phyloP scores from a whole-genome alignment of 2,329 filamentous ascomycete species.

The Pseudogymnoascus sp. region DNA sequence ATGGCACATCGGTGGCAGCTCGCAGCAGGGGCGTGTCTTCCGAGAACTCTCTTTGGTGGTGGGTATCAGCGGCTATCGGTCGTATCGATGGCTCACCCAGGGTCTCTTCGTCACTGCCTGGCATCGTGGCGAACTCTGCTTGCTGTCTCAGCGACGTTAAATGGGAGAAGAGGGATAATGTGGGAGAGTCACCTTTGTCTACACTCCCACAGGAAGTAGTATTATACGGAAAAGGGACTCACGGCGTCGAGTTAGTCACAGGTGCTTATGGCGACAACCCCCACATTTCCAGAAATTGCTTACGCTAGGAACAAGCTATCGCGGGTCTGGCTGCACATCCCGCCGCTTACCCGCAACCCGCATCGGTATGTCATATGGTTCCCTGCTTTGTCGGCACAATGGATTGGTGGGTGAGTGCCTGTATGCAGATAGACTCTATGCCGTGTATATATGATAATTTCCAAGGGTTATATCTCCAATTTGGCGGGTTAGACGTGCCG shows the following conservation, averaged over 20 bases:
- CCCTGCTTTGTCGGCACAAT: background rate
- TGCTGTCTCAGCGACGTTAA: background rate
- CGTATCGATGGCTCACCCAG: background rate
- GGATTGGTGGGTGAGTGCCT: background rate
- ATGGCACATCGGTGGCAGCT: constrained; percentile 10
- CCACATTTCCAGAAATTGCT: constrained; percentile 5
- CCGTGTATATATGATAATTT: background rate
- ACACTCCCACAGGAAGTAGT: background rate
- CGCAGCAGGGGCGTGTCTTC: constrained; percentile 9
- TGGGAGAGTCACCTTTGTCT: background rate
- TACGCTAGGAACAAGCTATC: constrained; percentile 2
- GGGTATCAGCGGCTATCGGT: background rate
- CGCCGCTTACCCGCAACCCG: background rate
- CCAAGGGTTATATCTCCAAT: background rate
- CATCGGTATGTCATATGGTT: background rate
- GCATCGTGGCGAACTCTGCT: constrained; percentile 2
- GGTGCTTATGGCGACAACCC: background rate
- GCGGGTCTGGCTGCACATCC: constrained; percentile 4
- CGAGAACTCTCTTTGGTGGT: background rate
- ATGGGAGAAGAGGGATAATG: background rate
- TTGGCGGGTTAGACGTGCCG: background rate
- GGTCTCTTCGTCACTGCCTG: background rate
- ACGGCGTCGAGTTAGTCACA: background rate
- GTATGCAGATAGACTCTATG: background rate
- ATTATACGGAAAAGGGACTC: background rate